A percentile compares a stretch with the other conserved stretches of the same genome.
These are phyloP conservation scores for Ophiostoma pallidulum DNA, from an alignment of 2,329 filamentous ascomycete species.

Conservation along the genomic window DNA sequence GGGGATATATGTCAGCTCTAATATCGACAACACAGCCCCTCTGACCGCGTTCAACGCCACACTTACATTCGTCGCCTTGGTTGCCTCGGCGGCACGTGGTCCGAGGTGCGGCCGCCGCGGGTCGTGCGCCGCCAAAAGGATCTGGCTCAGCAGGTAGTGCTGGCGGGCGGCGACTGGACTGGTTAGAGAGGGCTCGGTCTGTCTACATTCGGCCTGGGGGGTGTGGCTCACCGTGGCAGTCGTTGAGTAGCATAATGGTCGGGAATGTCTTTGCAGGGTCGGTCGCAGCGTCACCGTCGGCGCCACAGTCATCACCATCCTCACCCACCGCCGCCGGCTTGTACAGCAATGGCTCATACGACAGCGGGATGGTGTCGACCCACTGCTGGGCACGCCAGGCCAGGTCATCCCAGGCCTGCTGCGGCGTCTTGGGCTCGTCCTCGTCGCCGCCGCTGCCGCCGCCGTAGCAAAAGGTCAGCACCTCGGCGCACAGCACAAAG, in stretches of 20 bases:
- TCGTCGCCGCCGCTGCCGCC: too few relatives aligned
- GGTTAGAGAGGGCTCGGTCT: too few relatives aligned
- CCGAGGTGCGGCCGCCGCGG: constrained; percentile 4
- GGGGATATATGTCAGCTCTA: background rate
- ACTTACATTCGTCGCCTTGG: constrained; percentile 1
- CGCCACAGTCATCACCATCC: too few relatives aligned
- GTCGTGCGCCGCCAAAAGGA: constrained; percentile 4
- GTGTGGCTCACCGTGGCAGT: constrained; percentile 6
- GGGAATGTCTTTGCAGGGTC: too few relatives aligned
- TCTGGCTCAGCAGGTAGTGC: constrained; percentile 4
- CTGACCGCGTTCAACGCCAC: background rate
- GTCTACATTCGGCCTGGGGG: too few relatives aligned
- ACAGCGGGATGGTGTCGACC: background rate
- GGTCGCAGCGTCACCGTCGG: too few relatives aligned
- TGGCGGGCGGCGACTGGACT: constrained; percentile 4
- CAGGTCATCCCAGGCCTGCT: background rate
- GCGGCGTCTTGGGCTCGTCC: background rate
- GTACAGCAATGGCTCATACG: constrained; percentile 4
- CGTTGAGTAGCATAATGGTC: constrained; percentile 5
- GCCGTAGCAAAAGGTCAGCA: constrained; percentile 3
- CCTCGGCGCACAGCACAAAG: constrained; percentile 8
- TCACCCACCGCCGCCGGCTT: background rate
- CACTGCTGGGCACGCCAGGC: constrained; percentile 1
- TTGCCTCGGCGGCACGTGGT: background rate
- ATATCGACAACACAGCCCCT: too few relatives aligned